Evolutionary conservation across 2,329 filamentous ascomycete species (phyloP), one percentile per base, ranked within the genome.

Genomic region (Fusarium bulbicola): DNA sequence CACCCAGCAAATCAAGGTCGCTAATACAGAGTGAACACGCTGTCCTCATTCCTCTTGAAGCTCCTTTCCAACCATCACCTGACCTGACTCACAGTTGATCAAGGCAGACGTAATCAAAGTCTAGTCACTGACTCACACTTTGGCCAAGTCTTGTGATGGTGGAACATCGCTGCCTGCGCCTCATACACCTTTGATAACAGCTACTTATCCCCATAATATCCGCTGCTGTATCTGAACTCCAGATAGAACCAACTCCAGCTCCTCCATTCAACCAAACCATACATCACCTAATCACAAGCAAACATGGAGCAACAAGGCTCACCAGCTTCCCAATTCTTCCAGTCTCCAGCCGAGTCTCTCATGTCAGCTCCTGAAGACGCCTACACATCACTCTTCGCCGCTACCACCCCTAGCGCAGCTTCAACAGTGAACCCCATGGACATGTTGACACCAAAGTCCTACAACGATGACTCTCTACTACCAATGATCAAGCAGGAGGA

Each of bases 281-380:
- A 36, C 24, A 28, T 46, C 43, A 39, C 59, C 63, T 60, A 75
- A 64, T 62, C 49, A 65, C 61, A 59, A 60, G 66, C 60, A 66
- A 32, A 28, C n/a, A 86, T 87, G 85, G 80, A 82, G 63, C 80
- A 82, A 79, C 80, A 82, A 81, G 54, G 76, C 20, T 82, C 85
- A 64, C 83, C 86, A 42, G 78, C 82, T 66, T 78, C 86, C 79
- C 89, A 89, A 80, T 84, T 88, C 73, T 86, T 89, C 80, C 77
- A 82, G 66, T 89, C 87, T 45, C 87, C 87, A 6, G 81, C 85
- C 78, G 88, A 89, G 79, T 89, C 87, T 10, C 83, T 88, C 49
- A 79, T 89, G 42, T 89, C 88, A 6, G 81, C 84, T 2, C 85
- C 87, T 6, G 83, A 84, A 70, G 85, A 88, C 66, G 80, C 82